A percentile compares a stretch with the other conserved stretches of the same genome.
These are phyloP conservation scores for Candida fluviatilis DNA, from an alignment of 805 yeast species.

Conservation along the genomic window DNA sequence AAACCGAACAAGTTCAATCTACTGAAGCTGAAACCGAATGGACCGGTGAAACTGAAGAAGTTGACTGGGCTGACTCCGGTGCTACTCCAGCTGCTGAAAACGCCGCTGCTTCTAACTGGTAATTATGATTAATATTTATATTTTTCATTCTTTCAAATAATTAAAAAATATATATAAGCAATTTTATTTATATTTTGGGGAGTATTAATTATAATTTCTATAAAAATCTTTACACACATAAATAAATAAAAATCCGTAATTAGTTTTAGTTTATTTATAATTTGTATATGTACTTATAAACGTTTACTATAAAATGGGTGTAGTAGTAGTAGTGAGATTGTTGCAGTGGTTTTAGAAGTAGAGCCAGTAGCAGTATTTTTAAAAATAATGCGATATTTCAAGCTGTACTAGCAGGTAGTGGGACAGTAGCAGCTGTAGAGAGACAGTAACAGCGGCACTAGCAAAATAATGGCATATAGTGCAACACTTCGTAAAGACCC, in stretches of 20 bases:
- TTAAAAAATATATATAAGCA: conserved; percentile 3
- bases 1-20: conserved; percentile 58
- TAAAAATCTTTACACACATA: conserved; percentile 8
- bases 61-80: conserved; percentile 61
- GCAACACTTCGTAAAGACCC: no score
- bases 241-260: conserved; percentile 14
- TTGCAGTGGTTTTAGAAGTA: no score
- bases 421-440: no score
- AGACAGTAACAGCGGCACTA: no score
- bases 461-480: no score
- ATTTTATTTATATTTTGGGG: conserved; percentile 10
- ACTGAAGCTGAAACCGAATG: conserved; percentile 55
- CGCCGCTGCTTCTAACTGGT: conserved; percentile 60
- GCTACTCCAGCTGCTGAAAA: conserved; percentile 64
- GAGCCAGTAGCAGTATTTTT: no score
- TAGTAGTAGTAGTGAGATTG: no score
- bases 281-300: conserved; percentile 1
- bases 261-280: neutral
- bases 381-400: no score
- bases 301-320: neutral
- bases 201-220: conserved; percentile 9
- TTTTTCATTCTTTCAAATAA: conserved; percentile 4
- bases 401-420: no score
- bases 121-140: conserved; percentile 17
- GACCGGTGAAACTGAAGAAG: conserved; percentile 55